Evolutionary conservation across 306 rosid genomes (phyloP).

Genomic region (Rosa multiflora): DNA sequence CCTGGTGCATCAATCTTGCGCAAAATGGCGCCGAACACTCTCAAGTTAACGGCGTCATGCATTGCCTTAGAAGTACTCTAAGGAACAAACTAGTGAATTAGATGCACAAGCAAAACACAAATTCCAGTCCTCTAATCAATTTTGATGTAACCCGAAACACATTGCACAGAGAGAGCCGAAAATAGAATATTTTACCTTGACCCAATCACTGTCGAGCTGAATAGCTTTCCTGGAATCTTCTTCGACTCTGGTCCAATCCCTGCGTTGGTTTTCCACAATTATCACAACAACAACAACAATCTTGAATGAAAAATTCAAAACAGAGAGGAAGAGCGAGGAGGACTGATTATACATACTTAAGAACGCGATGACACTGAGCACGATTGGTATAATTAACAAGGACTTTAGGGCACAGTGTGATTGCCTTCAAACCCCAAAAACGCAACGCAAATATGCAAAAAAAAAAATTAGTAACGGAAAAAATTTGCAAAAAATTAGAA

Average conservation of each 20-base stretch:
- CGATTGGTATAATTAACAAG: conserved; percentile 85
- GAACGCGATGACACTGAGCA: conserved; percentile 87
- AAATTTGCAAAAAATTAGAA: conserved; percentile 4
- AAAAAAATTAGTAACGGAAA: not conserved
- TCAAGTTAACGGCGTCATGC: not conserved
- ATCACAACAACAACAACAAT: not conserved
- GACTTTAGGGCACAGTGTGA: conserved; percentile 80
- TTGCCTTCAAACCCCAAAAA: conserved; percentile 41
- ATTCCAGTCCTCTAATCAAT: not conserved
- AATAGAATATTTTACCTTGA: conserved; percentile 51
- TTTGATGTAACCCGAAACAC: not conserved
- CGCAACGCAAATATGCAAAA: not conserved
- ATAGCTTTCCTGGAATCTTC: conserved; percentile 83
- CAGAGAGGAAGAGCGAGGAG: conserved; percentile 1
- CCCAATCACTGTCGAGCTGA: conserved; percentile 64
- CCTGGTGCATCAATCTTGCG: not conserved
- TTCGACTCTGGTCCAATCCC: conserved; percentile 85
- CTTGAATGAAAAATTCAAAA: not conserved
- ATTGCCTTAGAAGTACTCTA: not conserved
- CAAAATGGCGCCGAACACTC: not conserved
- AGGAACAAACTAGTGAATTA: not conserved
- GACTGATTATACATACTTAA: conserved; percentile 62
- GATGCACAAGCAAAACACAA: not conserved
- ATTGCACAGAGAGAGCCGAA: not conserved
- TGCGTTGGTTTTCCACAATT: conserved; percentile 29